Base-by-base conservation (phyloP, 495 filamentous ascomycete genomes). In the Pseudevernia furfuracea region DNA sequence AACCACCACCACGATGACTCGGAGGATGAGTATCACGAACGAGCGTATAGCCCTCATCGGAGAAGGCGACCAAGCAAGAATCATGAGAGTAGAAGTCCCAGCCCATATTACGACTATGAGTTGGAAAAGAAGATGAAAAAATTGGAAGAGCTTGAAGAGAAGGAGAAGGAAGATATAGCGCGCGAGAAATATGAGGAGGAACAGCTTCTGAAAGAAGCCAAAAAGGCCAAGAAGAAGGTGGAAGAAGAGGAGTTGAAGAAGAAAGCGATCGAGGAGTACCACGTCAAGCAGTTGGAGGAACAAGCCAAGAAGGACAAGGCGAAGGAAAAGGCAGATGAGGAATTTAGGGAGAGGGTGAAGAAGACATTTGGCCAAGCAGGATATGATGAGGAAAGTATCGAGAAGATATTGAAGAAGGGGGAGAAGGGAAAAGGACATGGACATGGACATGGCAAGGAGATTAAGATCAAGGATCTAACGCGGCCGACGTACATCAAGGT, bases 401-500 rank as follows among this genome's bases (percentile, higher is more conserved):
- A 68, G 44, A 63, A 62, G 23, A 58, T 68, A 32, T 34, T 70
- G 21, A 62, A 69, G 39, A 60, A 62, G 23, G 63, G 30, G 9
- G 63, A 66, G 48, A 61, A 65, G 25, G 59, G 46, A 15, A 55
- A 55, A 30, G 49, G 25, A 37, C 38, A 66, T 36, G 43, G 25
- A 37, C 38, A 66, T 36, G 43, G 53, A 6, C 25, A 59, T 37
- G 57, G 34, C 34, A 59, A 63, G 56, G 55, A 52, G 19, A 60
- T 32, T 17, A 44, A 32, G 38, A 64, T 67, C 28, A 61, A 66
- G 60, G 62, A 66, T 37, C 19, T 70, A 39, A 79, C 59, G 39
- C 62, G 68, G 41, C 72, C 76, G 21, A 79, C 78, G 53, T 82
- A 77, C 72, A 79, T 82, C 67, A 82, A 81, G 76, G 80, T 82